Conservation (phyloP, 1,284 basidiomycete genomes). For the Meripilus lineatus region DNA sequence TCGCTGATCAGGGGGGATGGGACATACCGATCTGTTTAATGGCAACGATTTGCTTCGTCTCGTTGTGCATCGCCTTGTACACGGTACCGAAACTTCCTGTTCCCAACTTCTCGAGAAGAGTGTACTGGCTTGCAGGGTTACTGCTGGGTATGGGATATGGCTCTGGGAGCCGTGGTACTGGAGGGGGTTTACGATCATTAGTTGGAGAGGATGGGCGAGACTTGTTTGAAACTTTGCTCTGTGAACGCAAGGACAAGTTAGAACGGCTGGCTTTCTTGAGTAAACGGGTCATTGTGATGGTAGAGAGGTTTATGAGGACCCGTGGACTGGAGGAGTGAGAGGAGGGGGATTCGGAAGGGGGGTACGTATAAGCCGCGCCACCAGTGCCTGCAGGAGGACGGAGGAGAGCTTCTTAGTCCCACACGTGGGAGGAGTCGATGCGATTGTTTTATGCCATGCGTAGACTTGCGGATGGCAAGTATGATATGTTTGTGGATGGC, state of each 20-base stretch:
- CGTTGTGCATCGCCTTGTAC: slow-evolving; percentile 95
- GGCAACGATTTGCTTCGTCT: slow-evolving; percentile 90
- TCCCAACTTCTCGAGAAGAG: slow-evolving; percentile 91
- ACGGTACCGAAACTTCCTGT: slow-evolving; percentile 98
- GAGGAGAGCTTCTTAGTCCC: slow-evolving; percentile 8
- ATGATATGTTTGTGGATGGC: no score
- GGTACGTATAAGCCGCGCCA: slow-evolving; percentile 5
- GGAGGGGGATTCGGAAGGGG: slow-evolving; percentile 6
- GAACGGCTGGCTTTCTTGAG: slow-evolving; percentile 23
- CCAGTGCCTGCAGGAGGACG: slow-evolving; percentile 7
- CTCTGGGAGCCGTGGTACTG: slow-evolving; percentile 46
- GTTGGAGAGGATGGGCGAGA: slow-evolving; percentile 46
- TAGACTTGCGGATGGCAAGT: no score
- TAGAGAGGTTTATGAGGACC: no score
- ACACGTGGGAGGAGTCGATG: slow-evolving; percentile 17
- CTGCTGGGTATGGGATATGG: slow-evolving; percentile 66
- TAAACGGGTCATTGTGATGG: slow-evolving; percentile 24
- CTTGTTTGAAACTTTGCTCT: slow-evolving; percentile 40
- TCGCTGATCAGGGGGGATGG: neutral
- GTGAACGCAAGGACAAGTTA: slow-evolving; percentile 24
- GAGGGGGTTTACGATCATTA: slow-evolving; percentile 32
- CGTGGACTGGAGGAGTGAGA: slow-evolving; percentile 7
- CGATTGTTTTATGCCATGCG: no score
- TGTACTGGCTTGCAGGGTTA: slow-evolving; percentile 87
- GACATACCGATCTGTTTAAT: slow-evolving; percentile 93